These are phyloP conservation scores for Alternaria solani DNA, from an alignment of 2,329 filamentous ascomycete species.

Conservation along the genomic window DNA sequence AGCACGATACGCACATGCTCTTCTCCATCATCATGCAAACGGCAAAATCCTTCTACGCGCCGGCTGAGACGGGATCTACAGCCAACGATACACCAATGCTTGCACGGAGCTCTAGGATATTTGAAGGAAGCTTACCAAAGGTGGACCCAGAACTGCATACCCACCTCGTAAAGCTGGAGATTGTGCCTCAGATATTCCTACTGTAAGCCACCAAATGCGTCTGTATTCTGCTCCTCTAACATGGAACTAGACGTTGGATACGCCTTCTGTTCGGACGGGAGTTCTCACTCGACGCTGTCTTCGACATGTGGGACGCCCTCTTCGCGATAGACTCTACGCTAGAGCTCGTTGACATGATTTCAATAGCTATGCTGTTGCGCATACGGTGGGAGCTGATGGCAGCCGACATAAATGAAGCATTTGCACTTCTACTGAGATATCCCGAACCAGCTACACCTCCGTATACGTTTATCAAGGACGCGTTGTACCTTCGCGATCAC, in stretches of 20 bases:
- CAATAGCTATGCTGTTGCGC: constrained; percentile 89
- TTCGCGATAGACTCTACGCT: constrained; percentile 85
- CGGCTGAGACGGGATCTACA: constrained; percentile 53
- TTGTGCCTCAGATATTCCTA: constrained; percentile 95
- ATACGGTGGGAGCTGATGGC: constrained; percentile 89
- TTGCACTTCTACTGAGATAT: constrained; percentile 85
- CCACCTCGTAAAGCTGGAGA: constrained; percentile 83
- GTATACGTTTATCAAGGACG: constrained; percentile 85
- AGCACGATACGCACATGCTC: constrained; percentile 89
- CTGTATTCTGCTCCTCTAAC: constrained; percentile 24
- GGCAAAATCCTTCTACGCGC: constrained; percentile 86
- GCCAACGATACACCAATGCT: constrained; percentile 74
- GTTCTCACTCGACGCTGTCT: constrained; percentile 84
- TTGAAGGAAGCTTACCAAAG: constrained; percentile 78
- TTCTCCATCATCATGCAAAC: constrained; percentile 89
- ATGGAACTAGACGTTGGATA: constrained; percentile 78
- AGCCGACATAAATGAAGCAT: constrained; percentile 84
- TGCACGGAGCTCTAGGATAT: constrained; percentile 83
- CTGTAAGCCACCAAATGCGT: constrained; percentile 67
- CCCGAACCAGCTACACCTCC: constrained; percentile 72
- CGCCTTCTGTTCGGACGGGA: constrained; percentile 91
- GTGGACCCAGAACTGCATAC: constrained; percentile 83
- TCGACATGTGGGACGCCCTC: constrained; percentile 88
- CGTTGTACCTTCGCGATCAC: constrained; percentile 74
- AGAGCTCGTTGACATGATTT: constrained; percentile 87